phyloP scores from a whole-genome alignment of 345 rosid genomes.

The Punica granatum region DNA sequence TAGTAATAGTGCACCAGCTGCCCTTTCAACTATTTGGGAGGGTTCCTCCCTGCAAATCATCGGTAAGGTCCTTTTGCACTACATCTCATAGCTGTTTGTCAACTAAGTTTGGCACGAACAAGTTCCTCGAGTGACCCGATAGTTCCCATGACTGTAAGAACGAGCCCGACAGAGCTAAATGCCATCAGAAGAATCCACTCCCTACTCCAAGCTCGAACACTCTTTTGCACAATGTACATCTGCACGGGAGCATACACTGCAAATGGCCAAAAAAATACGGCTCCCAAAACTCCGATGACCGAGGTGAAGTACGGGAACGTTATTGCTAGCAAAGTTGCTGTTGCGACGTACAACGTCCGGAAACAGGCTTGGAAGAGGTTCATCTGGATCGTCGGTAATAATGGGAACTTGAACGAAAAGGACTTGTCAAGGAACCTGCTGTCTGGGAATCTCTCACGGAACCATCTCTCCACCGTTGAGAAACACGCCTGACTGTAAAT shows the following conservation, averaged over 20 bases:
- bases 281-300: slow-evolving; percentile 12
- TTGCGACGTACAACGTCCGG: slow-evolving; percentile 5
- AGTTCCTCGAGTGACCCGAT: slow-evolving; percentile 4
- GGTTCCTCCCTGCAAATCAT: no score
- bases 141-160: neutral
- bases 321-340: neutral
- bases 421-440: slow-evolving; percentile 2
- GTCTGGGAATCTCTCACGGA: neutral
- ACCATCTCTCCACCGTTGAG: slow-evolving; percentile 10
- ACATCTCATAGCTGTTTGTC: no score
- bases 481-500: slow-evolving; percentile 9
- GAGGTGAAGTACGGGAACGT: slow-evolving; percentile 19
- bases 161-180: slow-evolving; percentile 10
- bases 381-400: neutral
- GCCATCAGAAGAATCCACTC: slow-evolving; percentile 6
- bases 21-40: no score
- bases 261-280: slow-evolving; percentile 16
- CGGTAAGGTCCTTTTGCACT: no score
- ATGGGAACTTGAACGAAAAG: slow-evolving; percentile 5
- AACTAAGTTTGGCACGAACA: neutral
- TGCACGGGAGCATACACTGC: slow-evolving; percentile 13
- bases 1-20: no score
- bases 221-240: slow-evolving; percentile 8
- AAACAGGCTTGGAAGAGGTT: slow-evolving; percentile 6
- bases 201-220: slow-evolving; percentile 3